phyloP scores from a whole-genome alignment of 2,329 filamentous ascomycete species.

The Exophiala viscosa region DNA sequence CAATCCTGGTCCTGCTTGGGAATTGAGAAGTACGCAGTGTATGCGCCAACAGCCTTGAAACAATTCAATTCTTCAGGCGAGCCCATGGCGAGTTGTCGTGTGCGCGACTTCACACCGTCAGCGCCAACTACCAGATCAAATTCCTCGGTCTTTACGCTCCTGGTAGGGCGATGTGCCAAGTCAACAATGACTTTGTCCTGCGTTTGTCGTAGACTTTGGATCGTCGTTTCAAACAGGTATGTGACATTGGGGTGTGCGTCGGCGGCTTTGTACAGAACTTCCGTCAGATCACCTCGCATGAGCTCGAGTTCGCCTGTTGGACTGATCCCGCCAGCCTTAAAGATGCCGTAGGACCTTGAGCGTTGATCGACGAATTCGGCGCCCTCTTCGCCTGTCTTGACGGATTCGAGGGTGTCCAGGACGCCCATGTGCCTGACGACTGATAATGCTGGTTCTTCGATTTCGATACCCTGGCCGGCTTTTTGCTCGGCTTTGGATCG shows the following conservation, averaged over 20 bases:
- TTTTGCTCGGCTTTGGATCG: conserved; percentile 17
- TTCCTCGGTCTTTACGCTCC: conserved; percentile 5
- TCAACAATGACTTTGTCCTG: conserved; percentile 20
- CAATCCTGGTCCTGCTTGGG: conserved; percentile 19
- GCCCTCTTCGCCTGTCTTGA: conserved; percentile 18
- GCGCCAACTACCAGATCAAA: conserved; percentile 26
- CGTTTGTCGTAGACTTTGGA: conserved; percentile 16
- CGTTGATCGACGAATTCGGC: conserved; percentile 18
- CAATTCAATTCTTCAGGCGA: conserved; percentile 6
- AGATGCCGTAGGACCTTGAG: conserved; percentile 12
- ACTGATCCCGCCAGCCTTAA: conserved; percentile 5
- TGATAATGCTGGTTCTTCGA: conserved; percentile 22
- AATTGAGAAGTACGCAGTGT: conserved; percentile 25
- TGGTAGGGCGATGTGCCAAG: conserved; percentile 17
- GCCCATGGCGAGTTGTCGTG: conserved; percentile 19
- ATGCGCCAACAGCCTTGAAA: conserved; percentile 19
- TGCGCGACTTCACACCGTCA: conserved; percentile 22
- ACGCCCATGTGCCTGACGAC: conserved; percentile 17
- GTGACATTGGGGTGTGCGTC: conserved; percentile 18
- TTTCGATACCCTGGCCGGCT: conserved; percentile 25
- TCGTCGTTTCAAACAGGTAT: conserved; percentile 24
- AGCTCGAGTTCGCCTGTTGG: conserved; percentile 23
- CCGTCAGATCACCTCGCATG: conserved; percentile 25
- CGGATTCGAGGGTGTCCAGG: conserved; percentile 14
- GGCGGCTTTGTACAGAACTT: conserved; percentile 22